Percentiles rank a stretch among this genome's conserved stretches.
phyloP scores from a whole-genome alignment of 768 basidiomycete genomes.

The Aureoboletus auriporus region DNA sequence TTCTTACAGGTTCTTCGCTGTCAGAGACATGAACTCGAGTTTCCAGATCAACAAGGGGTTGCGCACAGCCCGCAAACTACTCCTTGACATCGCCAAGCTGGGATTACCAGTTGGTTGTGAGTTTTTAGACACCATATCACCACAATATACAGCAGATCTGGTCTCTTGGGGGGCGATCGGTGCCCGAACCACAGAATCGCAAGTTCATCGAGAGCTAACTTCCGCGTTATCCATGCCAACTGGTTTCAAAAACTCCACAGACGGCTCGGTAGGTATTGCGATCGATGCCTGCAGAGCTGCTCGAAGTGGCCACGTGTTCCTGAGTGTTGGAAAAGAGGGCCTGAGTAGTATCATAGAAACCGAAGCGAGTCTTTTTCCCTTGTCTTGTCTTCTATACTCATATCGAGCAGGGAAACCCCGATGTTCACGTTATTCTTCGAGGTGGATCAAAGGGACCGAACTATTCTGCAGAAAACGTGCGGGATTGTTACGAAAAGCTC shows the following conservation, averaged over 20 bases:
- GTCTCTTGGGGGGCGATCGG: slow-evolving; percentile 97
- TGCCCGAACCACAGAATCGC: slow-evolving; percentile 87
- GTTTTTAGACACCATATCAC: slow-evolving; percentile 76
- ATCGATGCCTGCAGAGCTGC: slow-evolving; percentile 96
- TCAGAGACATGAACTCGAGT: slow-evolving; percentile 73
- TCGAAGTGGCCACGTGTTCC: slow-evolving; percentile 87
- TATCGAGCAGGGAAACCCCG: slow-evolving; percentile 69
- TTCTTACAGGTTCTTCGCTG: background rate
- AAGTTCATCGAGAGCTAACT: slow-evolving; percentile 87
- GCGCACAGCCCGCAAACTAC: slow-evolving; percentile 78
- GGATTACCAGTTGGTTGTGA: slow-evolving; percentile 97
- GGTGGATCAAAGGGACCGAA: slow-evolving; percentile 91
- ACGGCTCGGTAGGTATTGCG: slow-evolving; percentile 87
- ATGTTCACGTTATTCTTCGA: slow-evolving; percentile 91
- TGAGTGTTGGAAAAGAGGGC: slow-evolving; percentile 96
- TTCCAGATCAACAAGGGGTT: slow-evolving; percentile 98
- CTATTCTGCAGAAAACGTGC: slow-evolving; percentile 75
- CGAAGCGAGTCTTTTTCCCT: slow-evolving; percentile 43
- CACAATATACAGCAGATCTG: slow-evolving; percentile 91
- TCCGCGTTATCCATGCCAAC: slow-evolving; percentile 92
- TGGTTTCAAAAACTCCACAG: slow-evolving; percentile 98
- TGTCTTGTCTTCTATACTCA: slow-evolving; percentile 2
- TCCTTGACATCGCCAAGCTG: slow-evolving; percentile 85
- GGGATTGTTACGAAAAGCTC: slow-evolving; percentile 69
- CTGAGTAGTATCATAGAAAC: slow-evolving; percentile 94